phyloP scores from a whole-genome alignment of 441 rosid genomes.

The Jatropha multifida region DNA sequence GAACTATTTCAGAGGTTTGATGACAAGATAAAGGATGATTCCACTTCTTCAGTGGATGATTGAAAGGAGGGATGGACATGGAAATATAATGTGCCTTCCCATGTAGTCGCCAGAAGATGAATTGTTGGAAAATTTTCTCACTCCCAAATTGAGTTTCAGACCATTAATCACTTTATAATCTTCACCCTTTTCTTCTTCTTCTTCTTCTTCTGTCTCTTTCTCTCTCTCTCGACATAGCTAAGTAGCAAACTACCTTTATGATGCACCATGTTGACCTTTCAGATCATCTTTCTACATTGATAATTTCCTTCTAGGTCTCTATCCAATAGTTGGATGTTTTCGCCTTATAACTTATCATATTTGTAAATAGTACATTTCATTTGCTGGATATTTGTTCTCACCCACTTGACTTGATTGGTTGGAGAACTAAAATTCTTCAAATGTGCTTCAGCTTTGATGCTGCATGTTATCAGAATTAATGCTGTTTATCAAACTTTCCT shows the following conservation, averaged over 20 bases:
- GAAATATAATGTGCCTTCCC: not conserved
- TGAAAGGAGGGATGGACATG: constrained; percentile 2
- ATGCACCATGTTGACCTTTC: not conserved
- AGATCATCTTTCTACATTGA: not conserved
- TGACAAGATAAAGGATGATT: not conserved
- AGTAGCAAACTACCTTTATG: not conserved
- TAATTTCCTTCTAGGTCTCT: not conserved
- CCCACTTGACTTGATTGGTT: not conserved
- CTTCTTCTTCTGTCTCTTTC: not conserved
- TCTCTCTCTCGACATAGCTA: not conserved
- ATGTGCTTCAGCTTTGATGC: not conserved
- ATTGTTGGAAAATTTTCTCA: not conserved
- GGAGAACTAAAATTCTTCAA: not conserved
- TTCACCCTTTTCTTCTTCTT: not conserved
- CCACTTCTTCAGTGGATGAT: not conserved
- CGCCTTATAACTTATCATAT: not conserved
- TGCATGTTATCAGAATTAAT: not conserved
- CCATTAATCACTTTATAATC: not conserved
- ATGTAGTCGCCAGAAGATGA: not conserved
- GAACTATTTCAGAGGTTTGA: constrained; percentile 8
- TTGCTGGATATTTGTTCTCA: not conserved
- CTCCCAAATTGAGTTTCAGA: constrained; percentile 4
- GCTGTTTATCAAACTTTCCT: not conserved
- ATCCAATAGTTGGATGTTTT: not conserved
- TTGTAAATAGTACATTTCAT: not conserved